phyloP scores from a whole-genome alignment of 2,329 filamentous ascomycete species.

The Colletotrichum lentis region DNA sequence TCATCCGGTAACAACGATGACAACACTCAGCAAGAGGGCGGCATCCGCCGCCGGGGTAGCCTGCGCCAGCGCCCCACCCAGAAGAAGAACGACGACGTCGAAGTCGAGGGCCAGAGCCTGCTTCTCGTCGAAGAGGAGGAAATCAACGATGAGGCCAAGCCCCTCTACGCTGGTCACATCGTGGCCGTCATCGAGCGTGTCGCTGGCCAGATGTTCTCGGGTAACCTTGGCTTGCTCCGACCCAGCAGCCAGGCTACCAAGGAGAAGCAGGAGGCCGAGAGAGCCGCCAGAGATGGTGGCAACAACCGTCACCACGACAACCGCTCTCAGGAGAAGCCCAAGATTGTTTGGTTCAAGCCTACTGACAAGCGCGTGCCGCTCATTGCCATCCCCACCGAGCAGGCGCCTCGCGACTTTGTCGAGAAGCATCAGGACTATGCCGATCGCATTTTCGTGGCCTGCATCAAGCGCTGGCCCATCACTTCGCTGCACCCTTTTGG shows the following conservation, averaged over 20 bases:
- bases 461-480: slow-evolving; percentile 99
- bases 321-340: slow-evolving; percentile 93
- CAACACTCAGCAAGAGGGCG: slow-evolving; percentile 75
- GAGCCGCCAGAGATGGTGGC: slow-evolving; percentile 85
- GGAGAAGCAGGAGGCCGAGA: slow-evolving; percentile 98
- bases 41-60: slow-evolving; percentile 91
- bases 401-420: slow-evolving; percentile 96
- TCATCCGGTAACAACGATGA: slow-evolving; percentile 69
- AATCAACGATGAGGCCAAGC: slow-evolving; percentile 98
- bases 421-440: slow-evolving; percentile 98
- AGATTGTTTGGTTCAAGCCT: slow-evolving; percentile 99
- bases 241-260: slow-evolving; percentile 98
- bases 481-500: slow-evolving; percentile 99
- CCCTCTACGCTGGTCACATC: slow-evolving; percentile 94
- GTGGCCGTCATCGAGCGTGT: slow-evolving; percentile 97
- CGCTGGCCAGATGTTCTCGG: slow-evolving; percentile 98
- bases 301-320: slow-evolving; percentile 76
- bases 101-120: slow-evolving; percentile 96
- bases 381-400: slow-evolving; percentile 97
- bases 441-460: slow-evolving; percentile 97
- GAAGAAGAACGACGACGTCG: slow-evolving; percentile 99
- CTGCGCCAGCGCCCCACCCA: slow-evolving; percentile 95
- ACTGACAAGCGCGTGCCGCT: slow-evolving; percentile 98
- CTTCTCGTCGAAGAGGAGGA: slow-evolving; percentile 98
- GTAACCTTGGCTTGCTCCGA: slow-evolving; percentile 89